Evolutionary conservation across 768 basidiomycete species (phyloP).

Genomic region (Pisolithus tinctorius): DNA sequence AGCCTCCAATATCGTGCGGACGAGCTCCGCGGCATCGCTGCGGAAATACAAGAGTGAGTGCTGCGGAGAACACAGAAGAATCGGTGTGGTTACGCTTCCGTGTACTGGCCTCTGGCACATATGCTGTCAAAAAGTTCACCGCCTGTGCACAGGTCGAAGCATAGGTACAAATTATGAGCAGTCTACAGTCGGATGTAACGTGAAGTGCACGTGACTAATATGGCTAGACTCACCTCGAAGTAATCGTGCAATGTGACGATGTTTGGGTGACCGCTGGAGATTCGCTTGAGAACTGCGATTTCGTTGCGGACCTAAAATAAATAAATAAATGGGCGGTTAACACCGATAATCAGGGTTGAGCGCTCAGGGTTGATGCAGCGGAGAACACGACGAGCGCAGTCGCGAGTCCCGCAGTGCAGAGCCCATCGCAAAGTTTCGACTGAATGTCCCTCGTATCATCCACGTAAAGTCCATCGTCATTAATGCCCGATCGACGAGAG

Average conservation of each 20-base stretch:
- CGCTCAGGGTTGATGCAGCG: conserved; percentile 10
- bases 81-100: conserved; percentile 64
- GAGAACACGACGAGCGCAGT: background rate
- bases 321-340: conserved; percentile 6
- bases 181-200: conserved; percentile 42
- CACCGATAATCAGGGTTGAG: conserved; percentile 2
- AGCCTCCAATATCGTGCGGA: conserved; percentile 80
- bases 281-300: conserved; percentile 88
- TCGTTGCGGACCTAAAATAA: conserved; percentile 85
- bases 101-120: conserved; percentile 95
- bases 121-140: conserved; percentile 99
- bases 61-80: background rate
- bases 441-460: background rate
- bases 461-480: too few species aligned
- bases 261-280: conserved; percentile 85
- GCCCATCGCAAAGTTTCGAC: conserved; percentile 9
- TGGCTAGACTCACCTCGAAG: conserved; percentile 63
- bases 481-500: background rate
- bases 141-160: conserved; percentile 94
- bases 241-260: conserved; percentile 95
- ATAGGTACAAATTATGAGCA: conserved; percentile 87
- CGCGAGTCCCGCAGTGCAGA: background rate
- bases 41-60: conserved; percentile 21
- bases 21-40: conserved; percentile 84
- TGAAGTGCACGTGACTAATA: background rate